Conservation (phyloP, 345 rosid species). For the Cochlearia excelsa region DNA sequence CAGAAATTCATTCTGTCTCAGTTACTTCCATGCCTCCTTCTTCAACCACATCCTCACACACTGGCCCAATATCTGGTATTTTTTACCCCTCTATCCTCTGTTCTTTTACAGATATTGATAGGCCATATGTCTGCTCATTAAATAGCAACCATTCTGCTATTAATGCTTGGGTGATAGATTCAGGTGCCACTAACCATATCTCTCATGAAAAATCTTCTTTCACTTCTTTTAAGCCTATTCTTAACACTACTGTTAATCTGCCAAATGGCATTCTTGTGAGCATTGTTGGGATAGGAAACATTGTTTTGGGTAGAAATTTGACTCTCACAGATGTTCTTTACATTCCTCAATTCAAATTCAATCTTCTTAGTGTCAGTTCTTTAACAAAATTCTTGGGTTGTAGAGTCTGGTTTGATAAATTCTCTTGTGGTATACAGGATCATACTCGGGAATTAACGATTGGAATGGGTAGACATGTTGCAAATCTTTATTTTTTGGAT, state of each 20-base stretch:
- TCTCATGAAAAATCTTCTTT: not conserved
- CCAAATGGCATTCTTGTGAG: not conserved
- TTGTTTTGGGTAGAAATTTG: fast-evolving
- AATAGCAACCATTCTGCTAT: not conserved
- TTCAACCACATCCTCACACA: not conserved
- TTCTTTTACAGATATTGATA: not conserved
- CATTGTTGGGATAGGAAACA: not conserved
- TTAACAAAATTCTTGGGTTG: fast-evolving
- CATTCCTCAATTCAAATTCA: not conserved
- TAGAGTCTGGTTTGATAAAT: not conserved
- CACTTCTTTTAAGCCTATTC: fast-evolving
- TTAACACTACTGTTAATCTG: not conserved
- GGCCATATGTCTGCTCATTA: not conserved
- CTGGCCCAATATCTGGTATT: not conserved
- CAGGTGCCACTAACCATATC: not conserved
- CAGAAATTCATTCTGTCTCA: not conserved
- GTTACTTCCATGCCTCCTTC: not conserved
- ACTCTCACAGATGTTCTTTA: not conserved
- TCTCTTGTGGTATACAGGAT: not conserved
- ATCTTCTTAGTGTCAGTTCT: not conserved
- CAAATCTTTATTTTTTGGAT: not conserved
- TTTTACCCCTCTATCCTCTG: not conserved
- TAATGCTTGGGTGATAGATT: not conserved
- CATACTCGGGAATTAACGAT: not conserved
- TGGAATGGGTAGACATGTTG: not conserved